These are phyloP conservation scores for Ceriops zippeliana DNA, from an alignment of 345 rosid genomes.

Conservation along the genomic window DNA sequence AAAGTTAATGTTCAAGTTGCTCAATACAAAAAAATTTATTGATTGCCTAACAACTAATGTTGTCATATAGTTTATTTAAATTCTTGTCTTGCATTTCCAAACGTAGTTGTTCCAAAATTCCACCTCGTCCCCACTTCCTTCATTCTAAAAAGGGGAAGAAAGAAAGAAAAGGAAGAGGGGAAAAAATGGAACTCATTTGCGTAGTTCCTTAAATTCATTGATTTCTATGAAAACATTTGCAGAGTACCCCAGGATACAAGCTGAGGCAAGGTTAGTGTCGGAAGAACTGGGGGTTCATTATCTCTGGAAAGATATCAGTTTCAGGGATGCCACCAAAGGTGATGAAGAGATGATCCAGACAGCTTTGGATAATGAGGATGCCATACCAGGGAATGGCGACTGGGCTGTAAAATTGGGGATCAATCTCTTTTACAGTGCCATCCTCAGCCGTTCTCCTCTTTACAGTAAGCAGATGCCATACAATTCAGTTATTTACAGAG, in stretches of 20 bases:
- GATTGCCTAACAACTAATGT: too few species aligned
- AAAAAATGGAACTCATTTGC: not conserved
- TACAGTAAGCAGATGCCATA: constrained; percentile 98
- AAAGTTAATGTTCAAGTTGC: too few species aligned
- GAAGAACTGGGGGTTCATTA: constrained; percentile 64
- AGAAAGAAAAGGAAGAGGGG: too few species aligned
- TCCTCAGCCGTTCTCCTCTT: constrained; percentile 74
- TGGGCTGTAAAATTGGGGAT: constrained; percentile 91
- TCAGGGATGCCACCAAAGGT: constrained; percentile 56
- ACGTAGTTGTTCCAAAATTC: too few species aligned
- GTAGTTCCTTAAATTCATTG: constrained; percentile 1
- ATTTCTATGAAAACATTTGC: constrained; percentile 33
- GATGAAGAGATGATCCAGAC: constrained; percentile 62
- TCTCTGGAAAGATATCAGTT: constrained; percentile 56
- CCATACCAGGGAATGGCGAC: constrained; percentile 76
- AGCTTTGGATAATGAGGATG: constrained; percentile 75
- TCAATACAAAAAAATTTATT: too few species aligned
- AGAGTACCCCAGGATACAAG: constrained; percentile 88
- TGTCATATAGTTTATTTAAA: too few species aligned
- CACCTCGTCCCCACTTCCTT: too few species aligned
- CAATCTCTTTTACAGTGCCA: constrained; percentile 82
- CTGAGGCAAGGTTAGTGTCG: constrained; percentile 67
- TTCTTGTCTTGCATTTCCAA: too few species aligned
- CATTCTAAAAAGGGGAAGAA: too few species aligned
- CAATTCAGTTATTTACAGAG: constrained; percentile 76